Evolutionary conservation across 106 monocot species (phyloP), one percentile per base, ranked within the genome.

Genomic region (Dendrobium chrysotoxum): DNA sequence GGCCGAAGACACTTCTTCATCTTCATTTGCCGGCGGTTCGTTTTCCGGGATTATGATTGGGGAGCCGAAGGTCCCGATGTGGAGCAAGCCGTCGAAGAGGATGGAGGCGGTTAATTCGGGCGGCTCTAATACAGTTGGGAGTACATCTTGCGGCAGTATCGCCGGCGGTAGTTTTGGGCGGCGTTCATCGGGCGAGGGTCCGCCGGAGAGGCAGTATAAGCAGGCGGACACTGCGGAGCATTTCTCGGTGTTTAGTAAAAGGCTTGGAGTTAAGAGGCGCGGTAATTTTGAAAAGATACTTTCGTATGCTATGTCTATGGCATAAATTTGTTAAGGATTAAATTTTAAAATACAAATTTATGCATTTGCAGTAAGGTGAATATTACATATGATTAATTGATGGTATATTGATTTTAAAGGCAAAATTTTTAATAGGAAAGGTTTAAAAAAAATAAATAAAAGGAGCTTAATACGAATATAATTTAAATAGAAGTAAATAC

Each of bases 41-140:
- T 2, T 50, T 28, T 38, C 35, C 12, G 3, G 26, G 3, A 16
- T 12, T 15, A 71, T 11, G 8, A 71, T 13, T 2, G 71, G 71
- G 15, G 31, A 71, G 16, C 71, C 71, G 13, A 71, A 71, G 31
- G 71, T 71, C 35, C 71, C 70, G 70, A 71, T 71, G 71, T n/a
- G 15, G 71, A 71, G 71, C 26, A 71, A 28, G 15, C 71, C 71
- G 26, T 71, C 71, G 13, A 71, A 35, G 71, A 71, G 71, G 0
- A 71, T 31, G 15, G 71, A 71, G 26, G 71, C 15, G 10, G n/a
- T 26, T 50, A 50, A 65, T 23, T 26, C 64, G 12, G 64, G 10
- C 0, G 64, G 5, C 7, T 26, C 71, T 71, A 12, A 3, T 71
- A 6, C 38, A 11, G 71, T 13, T 15, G 50, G 71, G 26, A 15